These are phyloP conservation scores for Primulina eburnea DNA, from an alignment of 257 asterid genomes.

Conservation along the genomic window DNA sequence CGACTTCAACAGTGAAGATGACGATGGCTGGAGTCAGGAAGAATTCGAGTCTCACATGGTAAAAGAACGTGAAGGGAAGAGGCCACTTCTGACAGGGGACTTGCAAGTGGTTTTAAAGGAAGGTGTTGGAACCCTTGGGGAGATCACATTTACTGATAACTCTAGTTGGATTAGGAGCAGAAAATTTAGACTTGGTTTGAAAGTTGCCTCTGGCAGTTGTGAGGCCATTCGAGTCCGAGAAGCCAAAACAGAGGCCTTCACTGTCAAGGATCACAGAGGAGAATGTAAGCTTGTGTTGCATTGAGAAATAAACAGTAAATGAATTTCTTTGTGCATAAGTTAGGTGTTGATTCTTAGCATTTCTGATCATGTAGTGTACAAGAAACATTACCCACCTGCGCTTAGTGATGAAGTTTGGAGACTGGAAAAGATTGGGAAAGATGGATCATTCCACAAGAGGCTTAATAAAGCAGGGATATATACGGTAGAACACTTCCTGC, in stretches of 20 bases:
- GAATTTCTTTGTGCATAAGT: constrained; percentile 6
- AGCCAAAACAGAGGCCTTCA: constrained; percentile 94
- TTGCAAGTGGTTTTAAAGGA: constrained; percentile 76
- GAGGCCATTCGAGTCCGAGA: constrained; percentile 73
- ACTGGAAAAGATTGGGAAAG: constrained; percentile 94
- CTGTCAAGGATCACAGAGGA: constrained; percentile 99
- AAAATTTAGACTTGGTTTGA: constrained; percentile 85
- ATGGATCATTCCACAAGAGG: constrained; percentile 95
- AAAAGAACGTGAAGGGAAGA: constrained; percentile 88
- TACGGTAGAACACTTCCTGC: constrained; percentile 85
- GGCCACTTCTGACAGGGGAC: constrained; percentile 89
- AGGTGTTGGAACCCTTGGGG: constrained; percentile 87
- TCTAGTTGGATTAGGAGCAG: constrained; percentile 99
- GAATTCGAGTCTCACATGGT: constrained; percentile 83
- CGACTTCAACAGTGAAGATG: constrained; percentile 83
- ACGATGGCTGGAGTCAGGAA: constrained; percentile 78
- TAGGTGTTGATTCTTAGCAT: constrained; percentile 19
- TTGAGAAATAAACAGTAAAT: constrained; percentile 15
- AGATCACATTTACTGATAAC: constrained; percentile 87
- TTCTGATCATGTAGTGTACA: constrained; percentile 66
- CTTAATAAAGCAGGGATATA: constrained; percentile 68
- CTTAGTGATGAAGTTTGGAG: constrained; percentile 94
- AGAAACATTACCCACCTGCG: constrained; percentile 97
- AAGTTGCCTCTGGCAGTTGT: constrained; percentile 57
- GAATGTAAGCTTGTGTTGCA: constrained; percentile 59